Evolutionary conservation across 805 yeast species (phyloP), one percentile per base, ranked within the genome.

Genomic region (Spathaspora sp.): DNA sequence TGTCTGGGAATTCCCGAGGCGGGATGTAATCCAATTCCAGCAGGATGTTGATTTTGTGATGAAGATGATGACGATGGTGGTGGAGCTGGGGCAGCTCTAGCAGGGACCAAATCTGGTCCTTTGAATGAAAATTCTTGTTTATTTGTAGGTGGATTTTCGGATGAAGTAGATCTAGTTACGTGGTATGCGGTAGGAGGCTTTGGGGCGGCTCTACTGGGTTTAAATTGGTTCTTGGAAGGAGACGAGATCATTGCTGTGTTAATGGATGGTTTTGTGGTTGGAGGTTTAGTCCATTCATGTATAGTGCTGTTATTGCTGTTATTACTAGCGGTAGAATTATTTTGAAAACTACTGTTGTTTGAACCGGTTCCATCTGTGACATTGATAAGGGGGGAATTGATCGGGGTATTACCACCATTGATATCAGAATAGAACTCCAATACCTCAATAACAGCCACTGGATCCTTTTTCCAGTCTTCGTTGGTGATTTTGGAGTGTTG

Each of bases 381-480:
- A 35, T 47, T 47, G n/a, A 51, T 16, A 44, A 52, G 60, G 6
- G 70, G 64, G 49, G 70, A 64, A 32, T 59, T 60, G 38, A 60
- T 61, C 46, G 68, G 70, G 23, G 69, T 70, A 50, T 59, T 53
- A 7, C 77, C 76, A 46, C 78, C 77, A 61, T 75, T 68, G 49
- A 70, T 72, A 52, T 76, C 79, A 17, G 76, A 68, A 58, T 81
- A 80, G 49, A 82, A 81, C 57, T 81, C 82, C 57, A 81, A 71
- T 2, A 80, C 86, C 59, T 80, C 85, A 50, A 81, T 80, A 23
- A 81, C 86, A 0, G 86, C 87, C 17, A 79, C 81, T 0, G 87
- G 87, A 55, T 82, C 85, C 54, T 78, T 80, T 42, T 79, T 80
- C 75, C 83, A 77, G 63, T 82, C 87, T 55, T 81, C 86, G 55